Evolutionary conservation across 106 monocot species (phyloP), one percentile per base, ranked within the genome.

Genomic region (Platanthera guangdongensis): DNA sequence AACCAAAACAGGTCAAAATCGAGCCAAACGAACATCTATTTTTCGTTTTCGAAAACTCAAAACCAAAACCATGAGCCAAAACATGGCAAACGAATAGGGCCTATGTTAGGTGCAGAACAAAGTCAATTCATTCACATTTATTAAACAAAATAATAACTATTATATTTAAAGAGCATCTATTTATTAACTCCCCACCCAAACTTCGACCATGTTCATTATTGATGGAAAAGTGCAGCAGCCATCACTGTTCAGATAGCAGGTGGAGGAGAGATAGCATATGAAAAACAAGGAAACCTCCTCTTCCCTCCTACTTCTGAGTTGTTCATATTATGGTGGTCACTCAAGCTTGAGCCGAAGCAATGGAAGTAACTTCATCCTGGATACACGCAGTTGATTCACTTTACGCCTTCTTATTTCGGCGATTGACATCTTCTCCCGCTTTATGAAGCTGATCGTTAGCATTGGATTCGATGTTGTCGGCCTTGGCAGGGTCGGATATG

Each of bases 291-390:
- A 32, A 11, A 11, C 25, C 30, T 65, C 32, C 11, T 30, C 12
- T 65, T 65, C 32, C 30, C 65, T 18, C 7, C 67, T 30, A 1
- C 16, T 67, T 10, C 7, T 2, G 16, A 30, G 32, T 14, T 53
- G 53, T 14, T 53, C 53, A 13, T 4, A 32, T 67, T 3, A 25
- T 25, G 32, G 5, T 13, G 93, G 95, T 2, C 93, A 80, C 78
- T 96, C 95, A 10, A 80, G 85, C 81, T 93, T 96, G 69, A 93
- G 81, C 53, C 78, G 57, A 71, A 81, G 80, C 19, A 21, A 83
- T 47, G 32, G 25, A 11, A 21, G 50, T 74, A 50, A 78, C 54
- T 50, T 90, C 90, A 54, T 72, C 82, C 18, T 51, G 45, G 10
- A 21, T 50, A n/a, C 45, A 70, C 6, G 47, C 9, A 5, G 50